Evolutionary conservation across 2,329 filamentous ascomycete species (phyloP).

Genomic region (Trichoderma asperellum): DNA sequence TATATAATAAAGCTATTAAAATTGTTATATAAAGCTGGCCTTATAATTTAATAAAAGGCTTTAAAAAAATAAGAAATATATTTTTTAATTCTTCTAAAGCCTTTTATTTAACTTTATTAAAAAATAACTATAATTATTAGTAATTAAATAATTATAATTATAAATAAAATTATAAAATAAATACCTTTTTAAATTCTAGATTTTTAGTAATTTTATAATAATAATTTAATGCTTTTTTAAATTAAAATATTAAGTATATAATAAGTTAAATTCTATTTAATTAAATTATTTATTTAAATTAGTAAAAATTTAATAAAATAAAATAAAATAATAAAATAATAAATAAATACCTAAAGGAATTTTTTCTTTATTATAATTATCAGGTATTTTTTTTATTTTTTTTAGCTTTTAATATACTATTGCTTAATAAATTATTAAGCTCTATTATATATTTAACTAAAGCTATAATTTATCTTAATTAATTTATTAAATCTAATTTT

Average conservation of each 20-base stretch:
- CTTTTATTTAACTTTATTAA: not conserved
- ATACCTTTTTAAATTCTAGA: not conserved
- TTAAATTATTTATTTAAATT: not conserved
- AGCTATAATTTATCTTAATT: not conserved
- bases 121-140: not conserved
- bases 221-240: not conserved
- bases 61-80: not conserved
- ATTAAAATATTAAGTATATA: not conserved
- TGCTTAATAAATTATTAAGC: not conserved
- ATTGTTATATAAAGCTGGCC: not conserved
- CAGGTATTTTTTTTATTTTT: not conserved
- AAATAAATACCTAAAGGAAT: not conserved
- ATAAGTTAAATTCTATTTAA: not conserved
- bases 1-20: not conserved
- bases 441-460: not conserved
- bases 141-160: not conserved
- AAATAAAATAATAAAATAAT: not conserved
- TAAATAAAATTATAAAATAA: not conserved
- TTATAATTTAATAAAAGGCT: not conserved
- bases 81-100: not conserved
- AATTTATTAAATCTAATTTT: not conserved
- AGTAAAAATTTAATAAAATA: not conserved
- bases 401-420: not conserved
- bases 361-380: not conserved
- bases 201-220: not conserved